Conservation (phyloP, 108 stramenopile species). For the Poteriospumella lacustris region DNA sequence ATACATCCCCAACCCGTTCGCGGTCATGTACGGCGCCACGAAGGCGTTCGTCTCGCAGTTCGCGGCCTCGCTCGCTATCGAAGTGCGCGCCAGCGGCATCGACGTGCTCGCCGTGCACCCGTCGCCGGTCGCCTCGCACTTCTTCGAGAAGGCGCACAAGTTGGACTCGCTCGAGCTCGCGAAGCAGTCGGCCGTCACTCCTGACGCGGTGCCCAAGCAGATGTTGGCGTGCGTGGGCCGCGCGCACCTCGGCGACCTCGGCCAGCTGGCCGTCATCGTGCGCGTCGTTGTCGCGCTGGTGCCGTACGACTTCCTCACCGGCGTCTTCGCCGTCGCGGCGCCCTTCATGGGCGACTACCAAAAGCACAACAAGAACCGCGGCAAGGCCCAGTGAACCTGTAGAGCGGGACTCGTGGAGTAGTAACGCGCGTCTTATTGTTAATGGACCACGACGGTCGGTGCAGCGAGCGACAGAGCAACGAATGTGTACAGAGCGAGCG, state of each 20-base stretch:
- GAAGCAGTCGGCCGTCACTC: conserved; percentile 78
- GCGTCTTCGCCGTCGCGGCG: conserved; percentile 71
- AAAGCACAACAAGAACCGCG: conserved; percentile 25
- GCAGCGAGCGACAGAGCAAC: too few relatives aligned
- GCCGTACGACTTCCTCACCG: conserved; percentile 84
- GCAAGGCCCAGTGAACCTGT: too few relatives aligned
- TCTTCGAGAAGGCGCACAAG: conserved; percentile 73
- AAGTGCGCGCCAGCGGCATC: conserved; percentile 76
- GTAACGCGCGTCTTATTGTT: too few relatives aligned
- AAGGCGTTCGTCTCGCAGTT: conserved; percentile 93
- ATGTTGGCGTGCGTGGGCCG: conserved; percentile 85
- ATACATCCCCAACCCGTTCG: conserved; percentile 94
- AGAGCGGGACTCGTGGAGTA: too few relatives aligned
- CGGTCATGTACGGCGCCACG: conserved; percentile 93
- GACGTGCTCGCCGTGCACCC: conserved; percentile 97
- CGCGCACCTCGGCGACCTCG: conserved; percentile 76
- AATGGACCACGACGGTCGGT: too few relatives aligned
- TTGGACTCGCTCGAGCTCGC: conserved; percentile 58
- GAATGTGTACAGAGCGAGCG: too few relatives aligned
- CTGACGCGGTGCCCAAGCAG: conserved; percentile 73
- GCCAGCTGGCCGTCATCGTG: conserved; percentile 62
- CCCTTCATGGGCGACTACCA: conserved; percentile 83
- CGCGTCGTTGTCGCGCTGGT: conserved; percentile 80
- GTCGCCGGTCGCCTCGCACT: conserved; percentile 86
- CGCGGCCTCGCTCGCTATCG: conserved; percentile 78